phyloP scores from a whole-genome alignment of 1,139 yeast genomes.

The Candida pseudocylindracea region DNA sequence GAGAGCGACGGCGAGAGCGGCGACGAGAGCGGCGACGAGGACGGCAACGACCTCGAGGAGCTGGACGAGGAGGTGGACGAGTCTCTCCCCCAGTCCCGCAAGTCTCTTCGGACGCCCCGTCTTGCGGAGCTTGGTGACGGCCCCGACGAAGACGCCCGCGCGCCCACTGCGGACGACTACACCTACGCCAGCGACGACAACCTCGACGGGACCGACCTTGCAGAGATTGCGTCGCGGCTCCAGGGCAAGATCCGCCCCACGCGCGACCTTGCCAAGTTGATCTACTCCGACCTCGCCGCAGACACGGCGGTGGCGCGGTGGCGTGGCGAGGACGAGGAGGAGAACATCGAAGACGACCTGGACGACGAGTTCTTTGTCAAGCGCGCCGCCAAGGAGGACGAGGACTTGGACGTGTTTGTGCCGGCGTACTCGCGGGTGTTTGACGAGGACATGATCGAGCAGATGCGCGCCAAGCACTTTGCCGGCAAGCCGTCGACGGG shows the following conservation, averaged over 20 bases:
- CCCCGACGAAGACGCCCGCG: conserved; percentile 11
- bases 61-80: conserved; percentile 25
- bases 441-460: conserved; percentile 20
- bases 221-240: conserved; percentile 19
- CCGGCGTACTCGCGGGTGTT: conserved; percentile 21
- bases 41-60: conserved; percentile 27
- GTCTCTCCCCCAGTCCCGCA: conserved; percentile 6
- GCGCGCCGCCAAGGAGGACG: conserved; percentile 12
- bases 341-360: conserved; percentile 24
- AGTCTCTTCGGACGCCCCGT: no score
- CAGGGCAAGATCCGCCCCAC: conserved; percentile 17
- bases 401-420: conserved; percentile 12
- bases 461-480: conserved; percentile 26
- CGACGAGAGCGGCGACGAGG: not conserved
- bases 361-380: conserved; percentile 35
- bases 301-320: conserved; percentile 40
- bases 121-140: conserved; percentile 12
- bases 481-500: conserved; percentile 36
- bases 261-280: conserved; percentile 66
- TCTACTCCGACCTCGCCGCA: conserved; percentile 30
- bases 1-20: conserved; percentile 10
- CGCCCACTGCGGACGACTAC: conserved; percentile 21
- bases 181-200: conserved; percentile 18
- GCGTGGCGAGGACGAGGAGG: conserved; percentile 35
- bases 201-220: conserved; percentile 8